Base-by-base conservation (phyloP, 768 basidiomycete species). In the Suillus clintonianus region DNA sequence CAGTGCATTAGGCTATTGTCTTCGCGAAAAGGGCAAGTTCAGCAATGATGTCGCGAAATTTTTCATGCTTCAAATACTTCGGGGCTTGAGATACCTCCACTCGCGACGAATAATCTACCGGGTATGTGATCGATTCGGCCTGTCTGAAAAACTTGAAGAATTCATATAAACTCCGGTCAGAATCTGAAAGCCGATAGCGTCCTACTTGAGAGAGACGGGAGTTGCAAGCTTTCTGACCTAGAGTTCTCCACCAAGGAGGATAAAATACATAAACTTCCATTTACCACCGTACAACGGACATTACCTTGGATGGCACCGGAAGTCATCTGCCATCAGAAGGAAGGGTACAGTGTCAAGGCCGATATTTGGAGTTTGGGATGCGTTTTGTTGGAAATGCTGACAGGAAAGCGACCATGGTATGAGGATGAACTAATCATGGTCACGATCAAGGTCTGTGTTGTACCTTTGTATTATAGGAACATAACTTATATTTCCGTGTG, bases 241-340 rank as follows among this genome's bases (percentile, higher is more conserved):
- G 97, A 97, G 50, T 98, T 99, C 61, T 97, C 95, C 19, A 99
- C 97, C 77, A 86, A 92, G 65, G 95, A 88, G 65, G 94, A 92
- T 66, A 94, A 97, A 64, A 86, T 91, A 61, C 88, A 92, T 67
- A 84, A 88, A 60, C 86, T 86, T 70, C 91, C 91, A 56, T 89
- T 86, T 67, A 97, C 95, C 2, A 92, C 92, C 34, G 95, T 99
- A 93, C 92, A 95, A 75, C 97, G 97, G 27, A 96, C 95, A 24
- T 91, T 99, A 41, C 99, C 97, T 74, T 99, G 97, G 97, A 98
- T 99, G 96, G 96, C 96, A 14, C 96, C 97, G 0, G 96, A 95
- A 79, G 94, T 97, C 60, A 86, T 95, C 64, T 89, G 94, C 66
- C 89, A 91, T 47, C 86, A 91, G 74, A 89, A 89, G 75, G 90